A percentile compares a stretch with the other conserved stretches of the same genome.
phyloP scores from a whole-genome alignment of 106 monocot species.

The Dioscorea zingiberensis region DNA sequence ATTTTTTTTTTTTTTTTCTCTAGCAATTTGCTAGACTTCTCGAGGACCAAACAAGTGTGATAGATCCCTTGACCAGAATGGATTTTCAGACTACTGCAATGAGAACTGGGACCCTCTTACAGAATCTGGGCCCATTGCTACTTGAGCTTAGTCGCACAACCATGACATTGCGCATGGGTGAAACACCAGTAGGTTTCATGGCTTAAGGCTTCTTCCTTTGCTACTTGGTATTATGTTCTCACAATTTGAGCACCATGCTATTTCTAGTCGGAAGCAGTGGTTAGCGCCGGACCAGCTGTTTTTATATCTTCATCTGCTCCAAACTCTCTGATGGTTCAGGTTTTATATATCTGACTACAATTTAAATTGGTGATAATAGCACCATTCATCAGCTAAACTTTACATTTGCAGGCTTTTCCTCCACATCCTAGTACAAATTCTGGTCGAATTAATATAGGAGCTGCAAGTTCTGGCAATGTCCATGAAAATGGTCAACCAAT shows the following conservation, averaged over 20 bases:
- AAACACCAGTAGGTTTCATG: slow-evolving; percentile 57
- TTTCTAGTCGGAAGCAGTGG: slow-evolving; percentile 67
- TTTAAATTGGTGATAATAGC: slow-evolving; percentile 1
- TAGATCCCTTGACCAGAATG: slow-evolving; percentile 29
- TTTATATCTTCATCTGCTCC: slow-evolving; percentile 78
- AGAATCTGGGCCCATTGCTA: slow-evolving; percentile 73
- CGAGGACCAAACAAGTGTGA: slow-evolving; percentile 43
- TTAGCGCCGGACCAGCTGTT: slow-evolving; percentile 90
- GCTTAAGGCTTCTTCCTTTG: not conserved
- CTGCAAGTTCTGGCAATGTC: slow-evolving; percentile 25
- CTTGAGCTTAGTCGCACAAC: slow-evolving; percentile 93
- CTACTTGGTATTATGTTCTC: not conserved
- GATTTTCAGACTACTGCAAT: slow-evolving; percentile 57
- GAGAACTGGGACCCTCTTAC: slow-evolving; percentile 60
- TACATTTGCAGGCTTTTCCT: slow-evolving; percentile 37
- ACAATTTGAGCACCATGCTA: not conserved
- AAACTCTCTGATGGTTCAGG: slow-evolving; percentile 97
- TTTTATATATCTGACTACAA: slow-evolving; percentile 10
- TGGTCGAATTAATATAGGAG: slow-evolving; percentile 31
- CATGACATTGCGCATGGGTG: slow-evolving; percentile 82
- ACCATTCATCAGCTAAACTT: slow-evolving; percentile 4
- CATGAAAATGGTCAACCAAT: slow-evolving; percentile 15
- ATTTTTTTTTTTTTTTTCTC: slow-evolving; percentile 1
- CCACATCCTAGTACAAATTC: slow-evolving; percentile 42
- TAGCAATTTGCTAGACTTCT: slow-evolving; percentile 70